These are phyloP conservation scores for Brassica napus DNA, from an alignment of 345 rosid genomes.

Conservation along the genomic window DNA sequence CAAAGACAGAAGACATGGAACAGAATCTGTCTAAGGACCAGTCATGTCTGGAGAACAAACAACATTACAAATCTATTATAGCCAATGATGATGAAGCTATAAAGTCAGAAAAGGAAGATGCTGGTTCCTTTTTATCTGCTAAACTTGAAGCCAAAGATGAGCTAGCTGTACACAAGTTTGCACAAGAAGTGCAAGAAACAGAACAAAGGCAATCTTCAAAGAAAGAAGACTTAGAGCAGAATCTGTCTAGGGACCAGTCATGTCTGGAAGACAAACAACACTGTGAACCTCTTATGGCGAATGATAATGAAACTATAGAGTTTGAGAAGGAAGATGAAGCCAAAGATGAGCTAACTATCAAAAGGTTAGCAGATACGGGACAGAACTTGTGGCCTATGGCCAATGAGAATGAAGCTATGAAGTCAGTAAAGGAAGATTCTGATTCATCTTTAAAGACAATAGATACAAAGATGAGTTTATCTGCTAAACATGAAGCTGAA, in stretches of 20 bases:
- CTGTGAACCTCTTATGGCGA: not conserved
- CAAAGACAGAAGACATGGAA: constrained; percentile 8
- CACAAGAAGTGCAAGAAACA: not conserved
- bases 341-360: not conserved
- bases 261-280: not conserved
- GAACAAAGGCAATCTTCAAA: constrained; percentile 13
- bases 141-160: constrained; percentile 18
- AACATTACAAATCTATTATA: not conserved
- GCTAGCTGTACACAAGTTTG: not conserved
- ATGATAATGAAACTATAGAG: constrained; percentile 6
- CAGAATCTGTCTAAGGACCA: not conserved
- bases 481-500: constrained; percentile 3
- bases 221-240: constrained; percentile 7
- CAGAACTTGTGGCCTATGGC: not conserved
- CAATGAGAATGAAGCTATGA: constrained; percentile 4
- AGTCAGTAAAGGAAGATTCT: not conserved
- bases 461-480: not conserved
- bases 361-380: not conserved
- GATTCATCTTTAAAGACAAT: not conserved
- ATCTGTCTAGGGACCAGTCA: not conserved
- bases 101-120: constrained; percentile 1
- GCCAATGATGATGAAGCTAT: not conserved
- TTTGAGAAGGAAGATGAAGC: not conserved
- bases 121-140: not conserved
- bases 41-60: constrained; percentile 1